Evolutionary conservation across 2,329 filamentous ascomycete species (phyloP).

Genomic region (Ceratocystis colombiana): DNA sequence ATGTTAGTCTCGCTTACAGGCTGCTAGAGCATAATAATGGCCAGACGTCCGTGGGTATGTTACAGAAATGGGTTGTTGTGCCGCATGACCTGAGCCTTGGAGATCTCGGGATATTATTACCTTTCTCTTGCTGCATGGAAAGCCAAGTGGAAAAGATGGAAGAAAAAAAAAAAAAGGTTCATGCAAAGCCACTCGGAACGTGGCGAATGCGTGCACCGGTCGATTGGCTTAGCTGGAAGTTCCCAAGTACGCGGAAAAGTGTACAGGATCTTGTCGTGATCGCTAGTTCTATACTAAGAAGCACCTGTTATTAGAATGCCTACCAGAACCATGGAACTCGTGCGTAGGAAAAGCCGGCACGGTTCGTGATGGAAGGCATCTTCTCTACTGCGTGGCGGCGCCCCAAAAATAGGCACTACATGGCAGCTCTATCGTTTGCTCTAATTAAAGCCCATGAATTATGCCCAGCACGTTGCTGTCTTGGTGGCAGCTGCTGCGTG

Average conservation of each 20-base stretch:
- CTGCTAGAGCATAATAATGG: conserved; percentile 1
- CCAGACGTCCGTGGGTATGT: conserved; percentile 13
- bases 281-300: neutral
- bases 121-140: neutral
- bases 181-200: conserved; percentile 11
- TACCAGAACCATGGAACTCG: neutral
- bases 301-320: conserved; percentile 16
- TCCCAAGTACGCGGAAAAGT: neutral
- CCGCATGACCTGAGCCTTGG: conserved; percentile 8
- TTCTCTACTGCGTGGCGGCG: neutral
- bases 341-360: neutral
- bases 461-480: neutral
- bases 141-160: neutral
- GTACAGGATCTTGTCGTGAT: neutral
- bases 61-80: conserved; percentile 16
- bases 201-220: neutral
- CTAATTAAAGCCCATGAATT: neutral
- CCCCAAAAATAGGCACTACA: neutral
- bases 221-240: neutral
- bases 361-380: neutral
- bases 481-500: neutral
- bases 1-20: conserved; percentile 8
- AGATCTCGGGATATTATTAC: conserved; percentile 7
- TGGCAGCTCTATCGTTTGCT: neutral
- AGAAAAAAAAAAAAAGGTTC: neutral